Evolutionary conservation across 371 early-diverging fungal species (phyloP).

Genomic region (Polyrhizophydium stewartii): DNA sequence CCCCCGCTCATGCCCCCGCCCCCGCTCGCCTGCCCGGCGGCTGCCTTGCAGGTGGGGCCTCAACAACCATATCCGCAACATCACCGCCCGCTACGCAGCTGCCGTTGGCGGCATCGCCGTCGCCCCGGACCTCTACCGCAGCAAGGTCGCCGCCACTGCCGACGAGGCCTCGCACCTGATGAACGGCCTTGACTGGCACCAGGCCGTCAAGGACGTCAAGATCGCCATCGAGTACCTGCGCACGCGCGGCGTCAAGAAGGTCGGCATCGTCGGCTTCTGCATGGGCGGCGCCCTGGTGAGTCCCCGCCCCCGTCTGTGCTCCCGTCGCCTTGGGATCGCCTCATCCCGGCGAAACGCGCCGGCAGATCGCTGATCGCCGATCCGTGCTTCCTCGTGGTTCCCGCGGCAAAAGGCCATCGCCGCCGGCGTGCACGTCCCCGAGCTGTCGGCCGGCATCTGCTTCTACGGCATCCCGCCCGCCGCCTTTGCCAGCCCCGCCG

Average conservation of each 20-base stretch:
- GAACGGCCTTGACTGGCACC: constrained; percentile 23
- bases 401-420: constrained; percentile 30
- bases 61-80: constrained; percentile 21
- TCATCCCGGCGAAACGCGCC: too few species aligned
- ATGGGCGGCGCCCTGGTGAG: constrained; percentile 37
- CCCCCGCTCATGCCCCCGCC: background rate
- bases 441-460: constrained; percentile 20
- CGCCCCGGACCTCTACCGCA: constrained; percentile 33
- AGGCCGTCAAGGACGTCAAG: constrained; percentile 13
- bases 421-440: constrained; percentile 17
- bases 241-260: constrained; percentile 18
- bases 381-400: background rate
- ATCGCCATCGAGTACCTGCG: constrained; percentile 25
- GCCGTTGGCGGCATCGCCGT: constrained; percentile 15
- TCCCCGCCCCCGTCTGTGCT: background rate
- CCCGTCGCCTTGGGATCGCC: background rate
- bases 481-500: constrained; percentile 16
- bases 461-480: constrained; percentile 36
- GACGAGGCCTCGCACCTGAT: constrained; percentile 41
- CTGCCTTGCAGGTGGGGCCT: constrained; percentile 25
- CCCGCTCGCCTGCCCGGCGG: background rate
- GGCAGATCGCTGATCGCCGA: too few species aligned
- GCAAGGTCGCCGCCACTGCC: constrained; percentile 25
- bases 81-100: constrained; percentile 13
- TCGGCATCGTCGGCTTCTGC: constrained; percentile 36